Base-by-base conservation (phyloP, 192 early-diverging fungal species). In the Backusella tarrabulga region DNA sequence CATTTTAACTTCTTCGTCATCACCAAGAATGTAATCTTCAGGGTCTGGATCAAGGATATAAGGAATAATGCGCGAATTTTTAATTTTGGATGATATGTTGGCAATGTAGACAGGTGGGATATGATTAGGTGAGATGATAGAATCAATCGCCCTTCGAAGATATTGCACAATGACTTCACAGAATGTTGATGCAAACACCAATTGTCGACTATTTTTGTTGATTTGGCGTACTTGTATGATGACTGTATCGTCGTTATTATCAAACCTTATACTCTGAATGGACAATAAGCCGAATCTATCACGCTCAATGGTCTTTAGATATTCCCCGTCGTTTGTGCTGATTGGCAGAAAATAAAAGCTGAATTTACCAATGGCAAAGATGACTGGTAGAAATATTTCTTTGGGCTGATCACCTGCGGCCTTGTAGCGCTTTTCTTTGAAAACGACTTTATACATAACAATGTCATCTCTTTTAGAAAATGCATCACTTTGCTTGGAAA, bases 231-330 rank as follows among this genome's bases (percentile, higher is more conserved):
- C 42, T 19, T 52, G 35, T 6, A 83, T 26, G 6, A 75, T 71
- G 19, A 83, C 15, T n/a, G 81, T 79, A 50, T 83, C 81, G 54
- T 79, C 81, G 11, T 38, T 12, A 15, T 42, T 75, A 26, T 83
- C 56, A 14, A 68, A 67, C 7, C 14, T 76, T 12, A 73, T 69
- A 14, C n/a, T 67, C 36, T 78, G 77, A 26, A 83, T 76, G 21
- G 81, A 50, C 14, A 83, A 70, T 4, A 83, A 74, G 2, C 81
- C 81, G 40, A 76, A 76, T 14, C 81, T 74, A 40, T 79, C 81
- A 7, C 77, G 73, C 4, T 73, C 77, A 5, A 83, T 34, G 15
- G 44, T 23, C 12, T 79, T 79, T 8, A 75, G 54, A 56, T 79
- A 76, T 8, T 76, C 66, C 2, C 75, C 75, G 29, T 73, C 71